phyloP scores from a whole-genome alignment of 305 asterid genomes.

The Plantago rigida region DNA sequence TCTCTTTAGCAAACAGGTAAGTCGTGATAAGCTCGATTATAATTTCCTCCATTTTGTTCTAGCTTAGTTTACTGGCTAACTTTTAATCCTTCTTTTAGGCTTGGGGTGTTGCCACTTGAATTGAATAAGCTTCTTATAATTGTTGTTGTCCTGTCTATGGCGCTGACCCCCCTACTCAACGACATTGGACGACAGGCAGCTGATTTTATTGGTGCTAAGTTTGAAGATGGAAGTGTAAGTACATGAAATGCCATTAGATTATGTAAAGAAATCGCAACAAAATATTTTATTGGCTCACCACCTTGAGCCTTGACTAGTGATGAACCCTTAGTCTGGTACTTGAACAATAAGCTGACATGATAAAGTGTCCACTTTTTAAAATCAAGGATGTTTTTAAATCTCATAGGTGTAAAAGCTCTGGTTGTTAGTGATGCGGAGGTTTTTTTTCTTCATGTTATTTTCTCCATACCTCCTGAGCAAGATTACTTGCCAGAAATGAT shows the following conservation, averaged over 20 bases:
- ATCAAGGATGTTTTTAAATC: conserved; percentile 14
- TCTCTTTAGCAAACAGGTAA: conserved; percentile 91
- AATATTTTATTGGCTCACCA: neutral
- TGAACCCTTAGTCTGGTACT: conserved; percentile 8
- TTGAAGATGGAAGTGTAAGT: conserved; percentile 62
- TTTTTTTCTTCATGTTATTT: neutral
- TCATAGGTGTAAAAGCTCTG: conserved; percentile 10
- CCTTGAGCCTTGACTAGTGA: conserved; percentile 5
- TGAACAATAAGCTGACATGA: conserved; percentile 1
- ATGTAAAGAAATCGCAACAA: conserved; percentile 14
- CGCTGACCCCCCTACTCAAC: conserved; percentile 85
- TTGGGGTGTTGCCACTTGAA: conserved; percentile 97
- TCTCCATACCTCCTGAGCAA: conserved; percentile 3
- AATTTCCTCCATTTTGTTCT: conserved; percentile 17
- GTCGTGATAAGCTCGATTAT: conserved; percentile 13
- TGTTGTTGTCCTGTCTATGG: conserved; percentile 96
- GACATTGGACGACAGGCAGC: conserved; percentile 78
- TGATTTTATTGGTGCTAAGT: conserved; percentile 55
- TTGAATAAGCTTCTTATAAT: conserved; percentile 94
- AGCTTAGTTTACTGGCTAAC: conserved; percentile 21
- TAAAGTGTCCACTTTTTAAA: conserved; percentile 4
- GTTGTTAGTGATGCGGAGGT: conserved; percentile 12
- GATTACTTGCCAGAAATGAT: conserved; percentile 1
- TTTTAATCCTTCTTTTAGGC: conserved; percentile 47
- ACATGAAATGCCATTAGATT: conserved; percentile 14